Conservation (phyloP, 1,284 basidiomycete species). For the Heterobasidion parviporum region DNA sequence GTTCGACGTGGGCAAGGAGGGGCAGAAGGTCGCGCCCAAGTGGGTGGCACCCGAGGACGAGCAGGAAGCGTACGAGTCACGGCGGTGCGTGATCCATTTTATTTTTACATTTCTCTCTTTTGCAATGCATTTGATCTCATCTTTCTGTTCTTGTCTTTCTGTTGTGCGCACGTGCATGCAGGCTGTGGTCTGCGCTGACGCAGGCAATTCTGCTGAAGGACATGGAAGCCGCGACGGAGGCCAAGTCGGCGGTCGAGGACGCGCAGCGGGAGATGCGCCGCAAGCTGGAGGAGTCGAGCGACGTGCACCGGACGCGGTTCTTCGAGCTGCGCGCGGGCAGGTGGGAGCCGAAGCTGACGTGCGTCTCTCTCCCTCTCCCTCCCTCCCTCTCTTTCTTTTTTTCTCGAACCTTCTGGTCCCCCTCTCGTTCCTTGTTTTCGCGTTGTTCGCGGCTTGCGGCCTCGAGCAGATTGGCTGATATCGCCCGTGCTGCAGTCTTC, state of each 20-base stretch:
- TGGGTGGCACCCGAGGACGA: slow-evolving; percentile 77
- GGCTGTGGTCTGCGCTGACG: slow-evolving; percentile 84
- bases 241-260: slow-evolving; percentile 90
- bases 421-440: neutral
- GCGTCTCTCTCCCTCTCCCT: slow-evolving; percentile 9
- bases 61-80: slow-evolving; percentile 89
- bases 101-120: neutral
- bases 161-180: slow-evolving; percentile 18
- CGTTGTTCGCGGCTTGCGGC: neutral
- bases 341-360: slow-evolving; percentile 80
- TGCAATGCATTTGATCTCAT: neutral
- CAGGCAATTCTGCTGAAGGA: slow-evolving; percentile 82
- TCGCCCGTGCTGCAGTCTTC: slow-evolving; percentile 39
- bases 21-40: slow-evolving; percentile 72
- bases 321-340: slow-evolving; percentile 73
- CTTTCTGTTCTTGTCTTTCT: neutral
- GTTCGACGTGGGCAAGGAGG: slow-evolving; percentile 79
- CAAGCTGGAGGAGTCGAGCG: slow-evolving; percentile 68
- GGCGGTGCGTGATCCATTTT: slow-evolving; percentile 41
- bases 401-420: neutral
- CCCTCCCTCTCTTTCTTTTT: neutral
- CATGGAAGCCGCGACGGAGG: slow-evolving; percentile 90
- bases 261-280: slow-evolving; percentile 81
- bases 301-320: slow-evolving; percentile 66
- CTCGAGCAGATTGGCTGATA: neutral